Conservation (phyloP, 495 filamentous ascomycete species). For the Xylaria telfairii region DNA sequence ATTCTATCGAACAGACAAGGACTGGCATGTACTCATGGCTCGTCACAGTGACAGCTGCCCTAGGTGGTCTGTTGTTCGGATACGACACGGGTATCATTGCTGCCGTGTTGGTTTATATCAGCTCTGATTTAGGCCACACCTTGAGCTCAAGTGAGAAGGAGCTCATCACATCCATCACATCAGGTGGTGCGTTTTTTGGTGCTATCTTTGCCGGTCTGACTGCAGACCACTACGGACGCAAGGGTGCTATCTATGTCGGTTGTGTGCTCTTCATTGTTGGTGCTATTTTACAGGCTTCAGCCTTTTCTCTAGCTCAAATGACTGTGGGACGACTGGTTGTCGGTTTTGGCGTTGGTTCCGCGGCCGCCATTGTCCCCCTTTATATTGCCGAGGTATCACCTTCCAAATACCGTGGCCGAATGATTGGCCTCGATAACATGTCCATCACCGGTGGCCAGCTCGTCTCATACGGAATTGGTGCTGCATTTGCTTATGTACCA, state of each 20-base stretch:
- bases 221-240: slow-evolving; percentile 58
- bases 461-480: no score
- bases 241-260: slow-evolving; percentile 53
- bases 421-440: slow-evolving; percentile 39
- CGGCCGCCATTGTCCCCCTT: slow-evolving; percentile 52
- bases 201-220: slow-evolving; percentile 56
- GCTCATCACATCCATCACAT: slow-evolving; percentile 54
- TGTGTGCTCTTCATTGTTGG: slow-evolving; percentile 56
- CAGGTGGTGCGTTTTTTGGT: slow-evolving; percentile 51
- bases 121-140: slow-evolving; percentile 30
- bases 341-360: slow-evolving; percentile 59
- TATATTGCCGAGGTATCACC: slow-evolving; percentile 61
- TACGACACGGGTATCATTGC: slow-evolving; percentile 59
- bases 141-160: slow-evolving; percentile 50
- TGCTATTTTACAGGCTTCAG: slow-evolving; percentile 50
- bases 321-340: slow-evolving; percentile 57
- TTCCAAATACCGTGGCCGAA: slow-evolving; percentile 50
- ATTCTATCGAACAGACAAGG: slow-evolving; percentile 41
- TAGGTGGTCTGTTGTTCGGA: slow-evolving; percentile 49
- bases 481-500: no score
- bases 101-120: slow-evolving; percentile 37
- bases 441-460: no score
- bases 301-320: slow-evolving; percentile 56
- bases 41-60: slow-evolving; percentile 49
- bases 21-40: slow-evolving; percentile 46